phyloP scores from a whole-genome alignment of 805 yeast species.

The Kuraishia cidri region DNA sequence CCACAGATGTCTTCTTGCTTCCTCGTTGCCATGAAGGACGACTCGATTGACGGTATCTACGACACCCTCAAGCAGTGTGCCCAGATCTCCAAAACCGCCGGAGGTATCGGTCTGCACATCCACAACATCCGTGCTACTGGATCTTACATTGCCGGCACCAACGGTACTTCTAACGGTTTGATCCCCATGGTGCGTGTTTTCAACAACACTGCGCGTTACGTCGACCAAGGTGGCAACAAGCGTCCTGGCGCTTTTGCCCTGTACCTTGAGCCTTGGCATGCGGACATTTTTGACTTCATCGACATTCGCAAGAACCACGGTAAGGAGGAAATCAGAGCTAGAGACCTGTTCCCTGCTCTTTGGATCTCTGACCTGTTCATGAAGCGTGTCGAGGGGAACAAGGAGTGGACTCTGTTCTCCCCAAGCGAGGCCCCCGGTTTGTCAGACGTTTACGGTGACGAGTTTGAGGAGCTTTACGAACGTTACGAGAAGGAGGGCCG shows the following conservation, averaged over 20 bases:
- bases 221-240: conserved; percentile 60
- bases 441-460: conserved; percentile 45
- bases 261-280: conserved; percentile 57
- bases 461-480: conserved; percentile 41
- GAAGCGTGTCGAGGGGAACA: conserved; percentile 49
- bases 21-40: conserved; percentile 55
- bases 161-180: conserved; percentile 55
- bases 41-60: conserved; percentile 55
- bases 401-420: conserved; percentile 50
- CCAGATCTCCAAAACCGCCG: conserved; percentile 52
- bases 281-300: conserved; percentile 49
- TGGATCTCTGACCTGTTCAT: conserved; percentile 59
- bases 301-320: conserved; percentile 58
- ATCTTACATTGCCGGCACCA: conserved; percentile 53
- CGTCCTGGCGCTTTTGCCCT: conserved; percentile 59
- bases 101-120: conserved; percentile 56
- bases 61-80: conserved; percentile 55
- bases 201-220: conserved; percentile 56
- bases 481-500: conserved; percentile 41
- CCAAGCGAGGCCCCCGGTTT: conserved; percentile 54
- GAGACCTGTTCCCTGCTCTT: conserved; percentile 54
- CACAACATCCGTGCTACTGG: conserved; percentile 54
- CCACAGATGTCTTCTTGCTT: conserved; percentile 58
- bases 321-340: conserved; percentile 53
- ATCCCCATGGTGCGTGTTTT: conserved; percentile 57